Base-by-base conservation (phyloP, 306 rosid species). In the Prunus armeniaca region DNA sequence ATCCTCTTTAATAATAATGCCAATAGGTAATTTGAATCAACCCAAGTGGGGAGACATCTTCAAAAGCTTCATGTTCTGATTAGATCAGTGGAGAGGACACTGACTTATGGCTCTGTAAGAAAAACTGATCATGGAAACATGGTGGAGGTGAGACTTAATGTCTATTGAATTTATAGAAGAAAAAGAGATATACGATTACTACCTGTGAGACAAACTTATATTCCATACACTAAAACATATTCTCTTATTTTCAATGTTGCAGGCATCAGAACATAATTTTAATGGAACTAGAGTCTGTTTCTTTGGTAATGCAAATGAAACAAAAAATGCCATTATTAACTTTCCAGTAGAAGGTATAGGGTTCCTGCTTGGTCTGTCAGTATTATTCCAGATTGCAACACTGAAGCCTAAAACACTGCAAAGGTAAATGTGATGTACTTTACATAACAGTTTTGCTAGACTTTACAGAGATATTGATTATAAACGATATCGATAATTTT, bases 41-140 rank as follows among this genome's bases (percentile, higher is more conserved):
- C 84, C 86, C n/a, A 85, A 82, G 70, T 82, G 86, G 82, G 86
- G 84, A 11, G 84, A 11, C 86, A 85, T 79, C 75, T 85, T 22
- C 76, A 72, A 9, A 46, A 50, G 13, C 86, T 82, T 15, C 88
- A 85, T 69, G 20, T 12, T 0, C 2, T 76, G 22, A 30, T 85
- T 6, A 63, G 14, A 65, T 73, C 82, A 14, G 18, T 38, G 24
- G 86, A 85, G 60, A 71, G 57, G 14, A 24, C 45, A 27, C 32
- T 85, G 4, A 72, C 75, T 38, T 2, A 61, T 11, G 88, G 86
- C 12, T 24, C 6, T 11, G 11, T 32, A 1, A 62, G 2, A 0
- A 62, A 38, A 6, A 5, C 17, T 43, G 64, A 46, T 0, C 74
- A 78, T 52, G 83, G 28, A 13, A 20, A 63, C 13, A 15, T 7